Percentiles rank a stretch among this genome's conserved stretches.
phyloP scores from a whole-genome alignment of 768 basidiomycete genomes.

The Mycena olivaceomarginata region DNA sequence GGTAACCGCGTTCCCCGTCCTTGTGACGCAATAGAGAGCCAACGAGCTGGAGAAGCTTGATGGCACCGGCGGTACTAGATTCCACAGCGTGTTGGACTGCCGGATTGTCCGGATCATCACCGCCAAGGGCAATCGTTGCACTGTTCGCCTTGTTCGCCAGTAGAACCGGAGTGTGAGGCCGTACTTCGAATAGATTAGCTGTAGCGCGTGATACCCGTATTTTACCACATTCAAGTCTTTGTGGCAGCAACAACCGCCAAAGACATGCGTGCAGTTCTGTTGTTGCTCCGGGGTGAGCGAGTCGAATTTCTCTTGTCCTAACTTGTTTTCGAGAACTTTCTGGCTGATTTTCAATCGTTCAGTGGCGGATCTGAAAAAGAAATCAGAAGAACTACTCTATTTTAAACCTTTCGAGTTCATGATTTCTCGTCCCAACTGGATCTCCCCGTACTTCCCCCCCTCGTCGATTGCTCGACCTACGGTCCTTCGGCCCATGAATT shows the following conservation, averaged over 20 bases:
- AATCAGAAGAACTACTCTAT: neutral
- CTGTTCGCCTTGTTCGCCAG: constrained; percentile 52
- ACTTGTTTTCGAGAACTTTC: constrained; percentile 4
- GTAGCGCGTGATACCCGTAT: constrained; percentile 45
- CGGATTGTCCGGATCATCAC: too few species aligned
- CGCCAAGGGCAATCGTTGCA: constrained; percentile 46
- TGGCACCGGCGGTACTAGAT: too few species aligned
- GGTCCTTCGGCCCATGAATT: constrained; percentile 37
- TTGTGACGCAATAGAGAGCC: too few species aligned
- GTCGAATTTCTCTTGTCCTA: constrained; percentile 8
- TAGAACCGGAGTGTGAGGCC: constrained; percentile 42
- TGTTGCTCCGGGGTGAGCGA: neutral
- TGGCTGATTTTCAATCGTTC: neutral
- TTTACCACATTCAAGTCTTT: constrained; percentile 54
- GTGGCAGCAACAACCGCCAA: constrained; percentile 54
- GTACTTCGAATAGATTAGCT: constrained; percentile 35
- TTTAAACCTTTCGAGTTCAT: constrained; percentile 10
- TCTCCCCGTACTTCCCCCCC: constrained; percentile 39
- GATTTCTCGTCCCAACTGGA: constrained; percentile 44
- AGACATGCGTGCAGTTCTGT: constrained; percentile 43
- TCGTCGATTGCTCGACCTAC: constrained; percentile 36
- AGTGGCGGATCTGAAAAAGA: neutral
- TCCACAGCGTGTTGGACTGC: too few species aligned
- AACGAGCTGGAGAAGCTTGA: too few species aligned
- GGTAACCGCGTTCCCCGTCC: too few species aligned